Base-by-base conservation (phyloP, 2,329 filamentous ascomycete species). In the Onygenales sp. region DNA sequence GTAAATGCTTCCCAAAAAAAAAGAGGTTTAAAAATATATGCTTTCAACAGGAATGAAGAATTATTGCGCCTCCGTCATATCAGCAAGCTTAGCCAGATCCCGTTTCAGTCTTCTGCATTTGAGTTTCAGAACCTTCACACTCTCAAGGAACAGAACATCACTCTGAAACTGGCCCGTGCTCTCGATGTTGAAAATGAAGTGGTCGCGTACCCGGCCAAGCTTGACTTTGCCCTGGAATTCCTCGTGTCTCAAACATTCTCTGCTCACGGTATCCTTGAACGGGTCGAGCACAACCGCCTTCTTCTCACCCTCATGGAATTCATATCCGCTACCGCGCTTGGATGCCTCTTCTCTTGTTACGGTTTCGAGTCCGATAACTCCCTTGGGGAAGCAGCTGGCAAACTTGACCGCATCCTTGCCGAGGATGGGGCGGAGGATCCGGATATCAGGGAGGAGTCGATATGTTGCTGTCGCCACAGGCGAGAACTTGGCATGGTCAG, bases 201-300 rank as follows among this genome's bases (percentile, higher is more conserved):
- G 94, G 69, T 98, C 93, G 59, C 90, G 79, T 62, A 90, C 77
- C 52, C 94, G 80, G 43, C 93, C 93, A 34, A 98, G 81, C 77
- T 90, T 91, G 58, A 98, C 93, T 77, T 96, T 98, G 67, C 84
- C 88, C 71, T 93, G 83, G 74, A 98, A 97, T 73, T 97, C 93
- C 31, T 85, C 79, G 67, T 98, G 92, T 49, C 93, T 83, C 65
- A 98, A 72, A 65, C 87, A 93, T 74, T 98, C 94, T 60, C 93
- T 82, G 71, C 87, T 94, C 57, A 98, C 92, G 0, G 92, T 97
- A 69, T 98, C 94, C 65, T 87, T 88, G 84, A 96, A 94, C 1
- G 92, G 76, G 68, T 97, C 85, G 57, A 76, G 74, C 1, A 98
- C 92, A 0, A 95, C 89, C 0, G 92, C 93, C 74, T 94, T 94